Evolutionary conservation across 2,329 filamentous ascomycete species (phyloP).

Genomic region (Cladosporium sp.): DNA sequence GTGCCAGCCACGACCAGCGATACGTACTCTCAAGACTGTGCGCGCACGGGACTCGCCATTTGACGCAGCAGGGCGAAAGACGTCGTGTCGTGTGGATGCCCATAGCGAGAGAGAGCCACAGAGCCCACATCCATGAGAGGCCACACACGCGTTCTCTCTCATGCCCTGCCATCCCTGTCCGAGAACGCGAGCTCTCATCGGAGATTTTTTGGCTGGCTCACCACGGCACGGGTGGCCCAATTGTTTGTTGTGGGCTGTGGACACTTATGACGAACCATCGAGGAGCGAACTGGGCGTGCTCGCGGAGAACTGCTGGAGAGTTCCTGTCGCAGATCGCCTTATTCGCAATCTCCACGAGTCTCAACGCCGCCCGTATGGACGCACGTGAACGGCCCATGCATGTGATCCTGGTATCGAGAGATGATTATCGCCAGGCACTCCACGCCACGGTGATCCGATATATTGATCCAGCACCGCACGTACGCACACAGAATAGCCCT

Average conservation of each 20-base stretch:
- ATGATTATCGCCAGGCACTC: not conserved
- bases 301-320: conserved; percentile 1
- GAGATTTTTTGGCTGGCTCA: not conserved
- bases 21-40: not conserved
- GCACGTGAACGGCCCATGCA: conserved; percentile 3
- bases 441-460: conserved; percentile 8
- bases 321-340: conserved; percentile 8
- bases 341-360: conserved; percentile 3
- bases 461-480: not conserved
- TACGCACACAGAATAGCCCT: not conserved
- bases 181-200: not conserved
- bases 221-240: not conserved
- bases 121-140: conserved; percentile 3
- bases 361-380: conserved; percentile 1
- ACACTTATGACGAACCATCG: not conserved
- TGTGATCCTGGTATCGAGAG: not conserved
- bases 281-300: not conserved
- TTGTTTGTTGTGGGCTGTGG: not conserved
- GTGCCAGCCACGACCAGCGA: conserved; percentile 5
- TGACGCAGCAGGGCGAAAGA: not conserved
- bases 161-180: not conserved
- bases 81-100: not conserved
- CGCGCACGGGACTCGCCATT: conserved; percentile 1
- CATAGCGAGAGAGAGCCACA: not conserved
- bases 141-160: conserved; percentile 9